Evolutionary conservation across 352 stramenopile genomes (phyloP).

Genomic region (Phytophthora foliorum): DNA sequence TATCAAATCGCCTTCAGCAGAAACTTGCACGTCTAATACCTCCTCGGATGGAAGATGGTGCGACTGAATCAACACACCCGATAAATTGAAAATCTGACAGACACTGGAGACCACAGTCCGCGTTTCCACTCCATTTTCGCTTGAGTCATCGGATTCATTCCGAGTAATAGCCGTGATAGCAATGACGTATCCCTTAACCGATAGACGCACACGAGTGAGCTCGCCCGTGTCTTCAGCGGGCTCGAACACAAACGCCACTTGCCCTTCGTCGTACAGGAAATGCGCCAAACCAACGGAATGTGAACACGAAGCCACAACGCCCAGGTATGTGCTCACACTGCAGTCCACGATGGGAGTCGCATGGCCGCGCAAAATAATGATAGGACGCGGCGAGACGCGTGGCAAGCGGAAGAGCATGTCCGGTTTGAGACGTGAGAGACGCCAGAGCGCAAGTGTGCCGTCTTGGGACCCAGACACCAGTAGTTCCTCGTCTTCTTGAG

Average conservation of each 20-base stretch:
- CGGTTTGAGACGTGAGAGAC: conserved; percentile 75
- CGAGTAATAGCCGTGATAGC: conserved; percentile 42
- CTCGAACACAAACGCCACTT: conserved; percentile 76
- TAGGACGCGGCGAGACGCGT: conserved; percentile 69
- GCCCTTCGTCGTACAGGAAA: conserved; percentile 77
- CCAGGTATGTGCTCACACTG: conserved; percentile 69
- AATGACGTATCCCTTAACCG: conserved; percentile 72
- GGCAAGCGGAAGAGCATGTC: conserved; percentile 81
- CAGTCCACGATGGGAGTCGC: conserved; percentile 62
- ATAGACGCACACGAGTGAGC: conserved; percentile 61
- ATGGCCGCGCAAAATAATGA: conserved; percentile 77
- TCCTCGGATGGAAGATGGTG: conserved; percentile 59
- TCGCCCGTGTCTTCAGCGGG: conserved; percentile 34
- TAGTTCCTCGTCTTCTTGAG: conserved; percentile 78
- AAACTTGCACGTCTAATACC: conserved; percentile 62
- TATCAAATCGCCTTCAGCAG: conserved; percentile 76
- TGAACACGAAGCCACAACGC: conserved; percentile 76
- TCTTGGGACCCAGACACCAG: conserved; percentile 80
- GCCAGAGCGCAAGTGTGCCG: conserved; percentile 74
- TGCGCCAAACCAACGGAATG: conserved; percentile 61
- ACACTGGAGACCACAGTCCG: conserved; percentile 42
- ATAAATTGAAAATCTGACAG: conserved; percentile 76
- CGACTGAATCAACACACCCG: conserved; percentile 61
- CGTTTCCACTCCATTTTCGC: conserved; percentile 9
- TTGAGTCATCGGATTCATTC: not conserved